Conservation (phyloP, 139 green algal species). For the Choricystis sp. region DNA sequence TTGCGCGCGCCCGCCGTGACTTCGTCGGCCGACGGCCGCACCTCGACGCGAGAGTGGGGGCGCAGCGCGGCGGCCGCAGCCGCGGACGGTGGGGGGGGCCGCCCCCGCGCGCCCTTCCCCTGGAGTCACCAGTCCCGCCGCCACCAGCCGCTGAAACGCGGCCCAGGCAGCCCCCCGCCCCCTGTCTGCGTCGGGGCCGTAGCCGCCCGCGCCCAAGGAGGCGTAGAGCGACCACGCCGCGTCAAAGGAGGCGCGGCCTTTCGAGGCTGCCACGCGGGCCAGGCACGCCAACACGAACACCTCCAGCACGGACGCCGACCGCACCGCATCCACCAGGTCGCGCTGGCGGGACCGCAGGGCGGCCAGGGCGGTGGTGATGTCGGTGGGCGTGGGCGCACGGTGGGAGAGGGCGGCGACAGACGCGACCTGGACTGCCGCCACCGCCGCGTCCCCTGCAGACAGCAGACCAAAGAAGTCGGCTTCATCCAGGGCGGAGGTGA, state of each 20-base stretch:
- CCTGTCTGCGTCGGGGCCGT: neutral
- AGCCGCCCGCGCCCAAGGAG: neutral
- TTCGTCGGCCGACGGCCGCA: neutral
- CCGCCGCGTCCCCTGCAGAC: neutral
- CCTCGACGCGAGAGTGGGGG: neutral
- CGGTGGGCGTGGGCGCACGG: neutral
- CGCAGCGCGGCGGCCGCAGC: neutral
- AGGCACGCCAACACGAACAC: conserved; percentile 27
- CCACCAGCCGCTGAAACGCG: neutral
- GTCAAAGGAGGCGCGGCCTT: neutral
- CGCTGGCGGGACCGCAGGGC: neutral
- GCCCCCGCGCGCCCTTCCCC: neutral
- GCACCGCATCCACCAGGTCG: neutral
- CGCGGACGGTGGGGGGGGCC: neutral
- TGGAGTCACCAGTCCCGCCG: neutral
- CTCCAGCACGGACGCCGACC: conserved; percentile 23
- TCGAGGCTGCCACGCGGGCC: conserved; percentile 9
- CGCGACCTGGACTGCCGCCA: neutral
- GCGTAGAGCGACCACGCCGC: neutral
- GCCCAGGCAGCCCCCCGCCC: neutral
- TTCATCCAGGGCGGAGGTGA: conserved; percentile 6
- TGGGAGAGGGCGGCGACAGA: too few relatives aligned
- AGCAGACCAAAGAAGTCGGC: neutral
- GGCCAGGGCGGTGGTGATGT: neutral
- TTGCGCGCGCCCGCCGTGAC: neutral